Base-by-base conservation (phyloP, 805 yeast species). In the Candida gorgasii region DNA sequence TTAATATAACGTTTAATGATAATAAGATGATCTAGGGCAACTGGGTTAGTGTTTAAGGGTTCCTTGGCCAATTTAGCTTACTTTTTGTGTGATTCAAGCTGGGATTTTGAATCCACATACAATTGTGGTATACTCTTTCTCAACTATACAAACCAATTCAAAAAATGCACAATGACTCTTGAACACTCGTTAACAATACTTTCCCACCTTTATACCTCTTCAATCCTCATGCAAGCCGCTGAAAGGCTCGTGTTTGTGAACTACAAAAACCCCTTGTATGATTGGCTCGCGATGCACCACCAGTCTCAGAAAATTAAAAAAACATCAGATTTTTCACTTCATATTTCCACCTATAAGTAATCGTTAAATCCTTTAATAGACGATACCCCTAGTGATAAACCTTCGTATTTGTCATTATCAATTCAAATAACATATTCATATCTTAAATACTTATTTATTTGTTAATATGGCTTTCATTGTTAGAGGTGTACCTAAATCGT, bases 401-500 rank as follows among this genome's bases (percentile, higher is more conserved):
- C 7, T 7, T 24, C 12, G 28, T 24, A 24, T 24, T 11, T 24
- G 12, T 24, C 28, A 5, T 24, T 11, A 24, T 24, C 28, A 24
- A 24, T 6, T 9, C 8, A 7, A 7, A 20, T 20, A 12, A 24
- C 12, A 7, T 24, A 24, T 24, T 7, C 7, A 11, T 24, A 24
- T 4, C 28, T 11, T 4, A 24, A 27, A n/a, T 15, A 15, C 8
- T 15, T 35, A 35, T 36, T 36, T 16, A 36, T 12, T 16, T n/a
- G n/a, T n/a, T 12, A 23, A 13, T 13, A 48, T 48, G 51, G 16
- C 40, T 11, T 48, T 45, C 19, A 44, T 34, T 17, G 43, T 46
- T 9, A 45, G 46, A 43, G 52, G 52, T 23, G 49, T 49, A 18
- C 49, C 52, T 9, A 49, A 46, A 29, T 46, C 49, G 18, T 42